Evolutionary conservation across 352 stramenopile genomes (phyloP).

Genomic region (Blastocystis sp.): DNA sequence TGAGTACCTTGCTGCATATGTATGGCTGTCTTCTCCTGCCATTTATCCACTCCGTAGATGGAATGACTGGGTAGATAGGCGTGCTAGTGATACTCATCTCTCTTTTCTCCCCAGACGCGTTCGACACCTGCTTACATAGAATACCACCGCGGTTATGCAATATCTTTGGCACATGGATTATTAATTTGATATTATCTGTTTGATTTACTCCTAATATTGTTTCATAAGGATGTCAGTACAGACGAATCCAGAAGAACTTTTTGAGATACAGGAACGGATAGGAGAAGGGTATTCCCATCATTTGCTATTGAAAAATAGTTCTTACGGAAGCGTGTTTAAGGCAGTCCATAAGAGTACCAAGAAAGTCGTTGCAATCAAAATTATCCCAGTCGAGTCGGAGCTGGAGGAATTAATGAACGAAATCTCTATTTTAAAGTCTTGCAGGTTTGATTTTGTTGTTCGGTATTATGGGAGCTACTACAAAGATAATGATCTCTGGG

Average conservation of each 20-base stretch:
- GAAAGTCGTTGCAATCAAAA: conserved; percentile 51
- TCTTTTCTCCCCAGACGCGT: background rate
- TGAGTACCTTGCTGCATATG: no score
- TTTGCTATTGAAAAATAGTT: background rate
- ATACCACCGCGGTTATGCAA: background rate
- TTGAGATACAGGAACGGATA: conserved; percentile 10
- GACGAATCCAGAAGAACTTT: conserved; percentile 4
- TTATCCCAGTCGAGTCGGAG: conserved; percentile 41
- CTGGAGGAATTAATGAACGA: conserved; percentile 19
- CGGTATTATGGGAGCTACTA: conserved; percentile 63
- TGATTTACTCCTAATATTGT: background rate
- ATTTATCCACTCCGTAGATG: no score
- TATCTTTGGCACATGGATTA: background rate
- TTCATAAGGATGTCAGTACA: background rate
- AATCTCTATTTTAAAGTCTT: conserved; percentile 64
- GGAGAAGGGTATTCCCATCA: background rate
- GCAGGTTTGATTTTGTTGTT: conserved; percentile 63
- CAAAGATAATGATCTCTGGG: conserved; percentile 59
- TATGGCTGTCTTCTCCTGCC: no score
- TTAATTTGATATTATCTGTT: background rate
- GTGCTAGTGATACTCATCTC: no score
- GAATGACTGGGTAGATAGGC: no score
- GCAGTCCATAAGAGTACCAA: background rate
- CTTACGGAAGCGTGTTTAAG: conserved; percentile 50
- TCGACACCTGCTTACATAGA: background rate